A percentile compares a stretch with the other conserved stretches of the same genome.
These are phyloP conservation scores for Lecanoromycetidae sp. DNA, from an alignment of 2,329 filamentous ascomycete genomes.

Conservation along the genomic window DNA sequence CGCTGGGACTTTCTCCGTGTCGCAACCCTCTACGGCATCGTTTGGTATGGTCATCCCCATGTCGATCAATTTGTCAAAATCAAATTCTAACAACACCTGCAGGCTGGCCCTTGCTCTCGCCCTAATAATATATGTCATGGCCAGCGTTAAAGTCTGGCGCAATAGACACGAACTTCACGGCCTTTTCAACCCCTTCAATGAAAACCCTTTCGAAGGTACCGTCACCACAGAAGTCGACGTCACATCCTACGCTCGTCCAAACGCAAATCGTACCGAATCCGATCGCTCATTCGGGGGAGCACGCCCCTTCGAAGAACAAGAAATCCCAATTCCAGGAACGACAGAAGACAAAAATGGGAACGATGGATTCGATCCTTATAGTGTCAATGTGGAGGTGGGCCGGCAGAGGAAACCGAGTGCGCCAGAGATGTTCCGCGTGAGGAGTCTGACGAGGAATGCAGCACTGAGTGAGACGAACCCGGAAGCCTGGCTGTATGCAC, in stretches of 20 bases:
- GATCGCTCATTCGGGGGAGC: not conserved
- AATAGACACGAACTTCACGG: constrained; percentile 13
- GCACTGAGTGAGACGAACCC: constrained; percentile 14
- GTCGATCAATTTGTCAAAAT: not conserved
- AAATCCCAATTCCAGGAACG: constrained; percentile 3
- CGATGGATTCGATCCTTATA: constrained; percentile 9
- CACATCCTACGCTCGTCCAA: constrained; percentile 1
- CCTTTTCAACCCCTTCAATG: constrained; percentile 20
- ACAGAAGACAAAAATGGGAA: not conserved
- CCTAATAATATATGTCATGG: constrained; percentile 16
- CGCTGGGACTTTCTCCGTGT: constrained; percentile 63
- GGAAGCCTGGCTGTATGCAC: constrained; percentile 17
- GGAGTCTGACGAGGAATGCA: constrained; percentile 9
- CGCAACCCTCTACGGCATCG: constrained; percentile 48
- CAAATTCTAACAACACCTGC: not conserved
- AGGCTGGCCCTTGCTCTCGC: constrained; percentile 14
- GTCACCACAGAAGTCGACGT: constrained; percentile 15
- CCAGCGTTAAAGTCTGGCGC: constrained; percentile 12
- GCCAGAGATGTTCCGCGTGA: constrained; percentile 8
- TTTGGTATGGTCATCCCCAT: constrained; percentile 18
- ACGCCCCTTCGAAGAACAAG: not conserved
- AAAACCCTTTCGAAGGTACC: constrained; percentile 15
- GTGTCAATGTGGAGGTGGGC: constrained; percentile 13
- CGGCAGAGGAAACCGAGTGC: not conserved
- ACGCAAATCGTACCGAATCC: not conserved